phyloP scores from a whole-genome alignment of 73 alveolate genomes.

The Diophrys appendiculata region DNA sequence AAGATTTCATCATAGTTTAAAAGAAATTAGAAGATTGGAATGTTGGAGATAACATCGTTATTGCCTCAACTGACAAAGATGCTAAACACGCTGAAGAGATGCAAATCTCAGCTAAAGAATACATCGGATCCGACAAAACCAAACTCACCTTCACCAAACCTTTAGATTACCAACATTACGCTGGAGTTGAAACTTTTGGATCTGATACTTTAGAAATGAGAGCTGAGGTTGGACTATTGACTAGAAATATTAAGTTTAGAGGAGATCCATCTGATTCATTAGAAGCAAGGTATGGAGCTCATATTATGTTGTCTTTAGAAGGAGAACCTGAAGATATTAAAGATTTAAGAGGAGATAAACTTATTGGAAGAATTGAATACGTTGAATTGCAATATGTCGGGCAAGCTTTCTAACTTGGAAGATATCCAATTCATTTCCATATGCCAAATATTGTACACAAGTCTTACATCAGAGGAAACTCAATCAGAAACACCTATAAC shows the following conservation, averaged over 20 bases:
- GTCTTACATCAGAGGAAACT: conserved; percentile 73
- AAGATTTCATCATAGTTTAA: neutral
- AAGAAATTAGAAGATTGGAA: conserved; percentile 68
- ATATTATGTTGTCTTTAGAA: conserved; percentile 66
- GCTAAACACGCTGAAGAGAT: conserved; percentile 71
- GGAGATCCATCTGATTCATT: conserved; percentile 49
- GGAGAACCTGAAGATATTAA: conserved; percentile 35
- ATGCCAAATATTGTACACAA: conserved; percentile 73
- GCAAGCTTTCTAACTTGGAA: conserved; percentile 80
- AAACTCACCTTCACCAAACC: neutral
- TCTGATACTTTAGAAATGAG: conserved; percentile 65
- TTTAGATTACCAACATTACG: conserved; percentile 24
- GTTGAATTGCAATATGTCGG: conserved; percentile 83
- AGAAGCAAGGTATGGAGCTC: conserved; percentile 69
- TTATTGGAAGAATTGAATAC: conserved; percentile 70
- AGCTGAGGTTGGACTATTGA: conserved; percentile 84
- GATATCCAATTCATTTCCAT: conserved; percentile 88
- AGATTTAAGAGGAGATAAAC: conserved; percentile 44
- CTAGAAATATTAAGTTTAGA: conserved; percentile 75
- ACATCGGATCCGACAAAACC: conserved; percentile 8
- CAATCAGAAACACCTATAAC: conserved; percentile 78
- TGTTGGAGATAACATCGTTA: conserved; percentile 74
- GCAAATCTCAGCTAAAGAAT: conserved; percentile 40
- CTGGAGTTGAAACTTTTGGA: conserved; percentile 17
- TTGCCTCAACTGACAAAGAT: conserved; percentile 72